These are phyloP conservation scores for Cystobasidiaceae sp. DNA, from an alignment of 1,284 basidiomycete genomes.

Conservation along the genomic window DNA sequence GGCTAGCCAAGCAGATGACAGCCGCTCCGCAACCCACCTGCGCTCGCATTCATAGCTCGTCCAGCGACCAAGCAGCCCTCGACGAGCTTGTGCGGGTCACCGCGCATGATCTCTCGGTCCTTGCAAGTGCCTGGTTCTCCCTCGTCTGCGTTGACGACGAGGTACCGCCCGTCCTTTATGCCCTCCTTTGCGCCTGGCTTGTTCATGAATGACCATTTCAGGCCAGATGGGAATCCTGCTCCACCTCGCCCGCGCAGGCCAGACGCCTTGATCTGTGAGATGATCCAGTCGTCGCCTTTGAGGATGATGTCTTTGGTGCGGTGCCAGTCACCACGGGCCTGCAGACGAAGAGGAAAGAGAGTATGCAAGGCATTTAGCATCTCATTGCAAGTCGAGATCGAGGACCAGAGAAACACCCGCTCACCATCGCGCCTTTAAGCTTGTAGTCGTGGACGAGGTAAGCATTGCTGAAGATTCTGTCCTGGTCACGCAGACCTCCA, in stretches of 20 bases:
- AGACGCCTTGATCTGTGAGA: slow-evolving; percentile 83
- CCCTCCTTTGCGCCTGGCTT: slow-evolving; percentile 92
- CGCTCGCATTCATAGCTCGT: slow-evolving; percentile 94
- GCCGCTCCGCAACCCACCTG: slow-evolving; percentile 49
- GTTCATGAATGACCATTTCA: slow-evolving; percentile 98
- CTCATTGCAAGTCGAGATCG: not conserved
- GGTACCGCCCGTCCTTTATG: slow-evolving; percentile 73
- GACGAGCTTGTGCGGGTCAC: slow-evolving; percentile 95
- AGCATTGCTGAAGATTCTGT: slow-evolving; percentile 54
- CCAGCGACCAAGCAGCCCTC: slow-evolving; percentile 97
- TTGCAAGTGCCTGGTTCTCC: slow-evolving; percentile 99
- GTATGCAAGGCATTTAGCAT: not conserved
- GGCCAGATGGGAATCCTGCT: slow-evolving; percentile 91
- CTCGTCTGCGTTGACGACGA: slow-evolving; percentile 97
- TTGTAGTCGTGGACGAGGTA: slow-evolving; percentile 80
- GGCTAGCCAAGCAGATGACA: not conserved
- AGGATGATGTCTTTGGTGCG: slow-evolving; percentile 89
- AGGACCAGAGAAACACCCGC: slow-evolving; percentile 8
- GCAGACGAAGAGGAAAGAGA: slow-evolving; percentile 4
- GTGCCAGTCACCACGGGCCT: slow-evolving; percentile 96
- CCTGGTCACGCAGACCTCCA: slow-evolving; percentile 87
- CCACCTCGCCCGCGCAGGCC: slow-evolving; percentile 93
- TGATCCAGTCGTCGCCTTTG: slow-evolving; percentile 84
- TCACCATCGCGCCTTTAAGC: slow-evolving; percentile 77
- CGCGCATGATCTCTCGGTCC: slow-evolving; percentile 95